Base-by-base conservation (phyloP, 495 filamentous ascomycete genomes). In the Tuber umbilicatum region DNA sequence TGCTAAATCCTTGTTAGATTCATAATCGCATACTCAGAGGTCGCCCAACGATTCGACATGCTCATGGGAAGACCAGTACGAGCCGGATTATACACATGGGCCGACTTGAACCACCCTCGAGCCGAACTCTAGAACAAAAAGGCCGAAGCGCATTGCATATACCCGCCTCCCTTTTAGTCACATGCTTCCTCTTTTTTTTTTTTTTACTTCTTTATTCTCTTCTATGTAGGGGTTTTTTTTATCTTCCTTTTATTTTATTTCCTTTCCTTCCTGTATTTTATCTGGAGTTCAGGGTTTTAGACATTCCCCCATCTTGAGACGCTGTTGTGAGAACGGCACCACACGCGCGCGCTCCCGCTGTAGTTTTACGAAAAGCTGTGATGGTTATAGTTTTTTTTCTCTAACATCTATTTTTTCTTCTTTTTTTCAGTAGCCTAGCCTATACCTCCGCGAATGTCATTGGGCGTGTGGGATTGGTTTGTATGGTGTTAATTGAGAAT, bases 1-100 rank as follows among this genome's bases (percentile, higher is more conserved):
- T 41, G 47, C 9, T 69, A 42, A 19, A 37, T 14, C 40, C 19
- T n/a, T 42, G 19, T 5, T 69, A 79, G 77, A 47, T 68, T 78
- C 19, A 47, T 74, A 37, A 67, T 79, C 41, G 72, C 55, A 42
- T 67, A 78, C 35, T 78, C 77, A 38, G 73, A 79, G 21, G 27
- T 10, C 27, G 64, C 69, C 9, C 76, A 74, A 69, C 69, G 60
- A 10, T 79, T 76, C 69, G 69, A 79, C 72, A 71, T 45, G 68
- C 35, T 55, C 9, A 71, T 78, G 71, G 72, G 77, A 47, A 55
- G 50, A 42, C 69, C 23, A 16, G 55, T 70, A 19, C 71, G 77
- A 21, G 41, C 23, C 38, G 72, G 43, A 19, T 35, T 78, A 14
- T 76, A 77, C 70, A 68, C 74, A 38, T 79, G 77, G 77, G 69